Percentiles rank a stretch among this genome's conserved stretches.
Evolutionary conservation across 495 filamentous ascomycete genomes (phyloP).

Genomic region (Chlorociboria aeruginascens): DNA sequence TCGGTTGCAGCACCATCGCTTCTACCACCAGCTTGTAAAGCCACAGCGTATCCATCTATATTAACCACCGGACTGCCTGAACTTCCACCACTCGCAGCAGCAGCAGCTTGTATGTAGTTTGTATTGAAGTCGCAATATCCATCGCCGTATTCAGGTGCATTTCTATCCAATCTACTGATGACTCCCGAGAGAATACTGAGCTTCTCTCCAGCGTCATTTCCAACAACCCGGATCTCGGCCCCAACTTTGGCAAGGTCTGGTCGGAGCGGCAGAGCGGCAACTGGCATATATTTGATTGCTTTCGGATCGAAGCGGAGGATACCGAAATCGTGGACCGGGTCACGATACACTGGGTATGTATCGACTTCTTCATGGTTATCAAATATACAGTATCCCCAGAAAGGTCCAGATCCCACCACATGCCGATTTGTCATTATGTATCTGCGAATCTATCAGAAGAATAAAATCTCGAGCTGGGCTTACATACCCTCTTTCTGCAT

Average conservation of each 20-base stretch:
- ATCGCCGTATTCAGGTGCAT: slow-evolving; percentile 95
- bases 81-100: slow-evolving; percentile 89
- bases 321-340: slow-evolving; percentile 97
- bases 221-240: slow-evolving; percentile 88
- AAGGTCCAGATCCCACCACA: slow-evolving; percentile 92
- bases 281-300: slow-evolving; percentile 90
- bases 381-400: slow-evolving; percentile 96
- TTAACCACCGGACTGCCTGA: slow-evolving; percentile 97
- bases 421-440: slow-evolving; percentile 82
- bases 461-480: slow-evolving; percentile 16
- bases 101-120: slow-evolving; percentile 97
- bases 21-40: slow-evolving; percentile 87
- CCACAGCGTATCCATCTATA: slow-evolving; percentile 83
- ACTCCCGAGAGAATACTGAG: slow-evolving; percentile 96
- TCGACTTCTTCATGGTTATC: slow-evolving; percentile 98
- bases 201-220: slow-evolving; percentile 98
- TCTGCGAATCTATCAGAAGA: slow-evolving; percentile 27
- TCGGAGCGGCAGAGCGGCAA: slow-evolving; percentile 65
- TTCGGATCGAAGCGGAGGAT: slow-evolving; percentile 92
- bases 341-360: slow-evolving; percentile 94
- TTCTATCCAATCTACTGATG: slow-evolving; percentile 89
- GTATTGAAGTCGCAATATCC: slow-evolving; percentile 99
- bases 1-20: slow-evolving; percentile 93
- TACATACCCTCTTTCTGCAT: slow-evolving; percentile 76
- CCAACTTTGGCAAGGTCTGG: slow-evolving; percentile 88